These are phyloP conservation scores for Thraustochytrium striatum DNA, from an alignment of 352 stramenopile genomes.

Conservation along the genomic window DNA sequence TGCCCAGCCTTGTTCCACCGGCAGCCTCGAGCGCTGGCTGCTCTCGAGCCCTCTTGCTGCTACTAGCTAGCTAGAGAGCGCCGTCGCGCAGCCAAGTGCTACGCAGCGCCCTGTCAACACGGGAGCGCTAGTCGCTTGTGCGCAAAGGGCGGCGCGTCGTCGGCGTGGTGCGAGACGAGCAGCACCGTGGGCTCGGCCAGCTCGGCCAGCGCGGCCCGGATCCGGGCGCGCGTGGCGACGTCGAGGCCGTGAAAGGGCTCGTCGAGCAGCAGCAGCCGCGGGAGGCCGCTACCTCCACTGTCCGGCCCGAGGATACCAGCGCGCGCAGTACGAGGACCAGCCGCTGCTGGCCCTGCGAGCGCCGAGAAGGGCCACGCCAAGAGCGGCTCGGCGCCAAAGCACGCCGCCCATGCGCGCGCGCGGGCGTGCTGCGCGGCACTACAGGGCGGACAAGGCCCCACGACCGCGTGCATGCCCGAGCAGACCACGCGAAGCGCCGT, in stretches of 20 bases:
- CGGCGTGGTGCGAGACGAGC: constrained; percentile 31
- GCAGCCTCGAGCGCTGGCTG: no score
- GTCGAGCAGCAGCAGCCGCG: constrained; percentile 12
- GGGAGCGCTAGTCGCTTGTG: no score
- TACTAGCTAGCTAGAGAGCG: no score
- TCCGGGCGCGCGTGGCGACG: neutral
- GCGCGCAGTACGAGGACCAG: constrained; percentile 4
- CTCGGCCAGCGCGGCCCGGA: neutral
- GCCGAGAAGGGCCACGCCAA: constrained; percentile 21
- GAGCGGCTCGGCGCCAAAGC: neutral
- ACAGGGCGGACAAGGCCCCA: neutral
- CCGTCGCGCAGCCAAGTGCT: no score
- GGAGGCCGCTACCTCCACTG: neutral
- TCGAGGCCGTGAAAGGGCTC: constrained; percentile 35
- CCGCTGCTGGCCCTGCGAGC: constrained; percentile 34
- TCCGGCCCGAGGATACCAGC: neutral
- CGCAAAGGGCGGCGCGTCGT: constrained; percentile 10
- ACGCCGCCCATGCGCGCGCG: neutral
- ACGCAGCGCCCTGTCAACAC: no score
- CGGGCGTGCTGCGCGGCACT: neutral
- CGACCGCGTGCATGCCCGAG: constrained; percentile 18
- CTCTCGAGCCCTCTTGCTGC: no score
- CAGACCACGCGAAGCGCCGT: neutral
- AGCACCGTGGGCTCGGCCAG: neutral
- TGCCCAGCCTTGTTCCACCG: no score